Base-by-base conservation (phyloP, 352 stramenopile species). In the Phytopythium sindhum region DNA sequence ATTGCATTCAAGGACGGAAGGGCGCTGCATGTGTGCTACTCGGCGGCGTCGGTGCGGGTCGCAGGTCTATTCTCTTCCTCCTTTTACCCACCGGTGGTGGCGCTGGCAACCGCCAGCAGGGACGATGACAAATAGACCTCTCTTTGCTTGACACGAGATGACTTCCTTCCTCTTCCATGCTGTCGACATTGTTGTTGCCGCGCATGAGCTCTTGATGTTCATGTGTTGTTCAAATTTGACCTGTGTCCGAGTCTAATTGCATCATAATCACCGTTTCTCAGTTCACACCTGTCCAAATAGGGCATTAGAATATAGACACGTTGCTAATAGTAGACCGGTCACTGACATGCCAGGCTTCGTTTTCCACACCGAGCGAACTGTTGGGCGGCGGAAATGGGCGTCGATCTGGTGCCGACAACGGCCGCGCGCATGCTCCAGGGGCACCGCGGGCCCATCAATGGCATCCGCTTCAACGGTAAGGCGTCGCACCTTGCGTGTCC, bases 391-490 rank as follows among this genome's bases (percentile, higher is more conserved):
- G 31, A 56, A 56, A 60, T 60, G 54, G 35, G 17, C 33, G 54
- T 19, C 23, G 67, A 71, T 29, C 39, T 37, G n/a, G 60, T 81
- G 29, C 77, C 74, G 28, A 80, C 60, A 23, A 66, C 62, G 31
- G 84, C 72, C 47, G 69, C 57, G 51, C 86, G 84, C 53, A 72
- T 86, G 63, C 68, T 95, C 50, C 72, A 70, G 28, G 84, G 86
- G 63, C 86, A 95, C 68, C 72, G 77, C 50, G 84, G 86, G 5
- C 74, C 84, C 23, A 77, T 95, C 24, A 91, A 91, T 57, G 83
- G 83, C 59, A 75, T 93, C 55, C 84, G 83, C 60, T 95, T 95
- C 65, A 95, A 95, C 63, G 72, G 86, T 92, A 70, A n/a, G 58
- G 14, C 17, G 39, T 14, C 39, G 7, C 44, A 12, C 39, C 29